phyloP scores from a whole-genome alignment of 2,329 filamentous ascomycete genomes.

The Claviceps citrina region DNA sequence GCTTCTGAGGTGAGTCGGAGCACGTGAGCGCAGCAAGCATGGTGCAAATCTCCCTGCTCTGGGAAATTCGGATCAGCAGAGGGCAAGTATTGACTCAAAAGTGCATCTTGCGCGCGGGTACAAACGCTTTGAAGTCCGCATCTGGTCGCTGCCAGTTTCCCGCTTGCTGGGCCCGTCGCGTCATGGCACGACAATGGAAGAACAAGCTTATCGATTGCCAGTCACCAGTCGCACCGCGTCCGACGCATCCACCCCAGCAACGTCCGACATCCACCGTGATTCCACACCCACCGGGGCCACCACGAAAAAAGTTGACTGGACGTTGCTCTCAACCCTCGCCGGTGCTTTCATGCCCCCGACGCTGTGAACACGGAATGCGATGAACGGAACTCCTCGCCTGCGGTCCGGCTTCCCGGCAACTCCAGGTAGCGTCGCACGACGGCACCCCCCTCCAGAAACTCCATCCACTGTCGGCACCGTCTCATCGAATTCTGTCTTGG shows the following conservation, averaged over 20 bases:
- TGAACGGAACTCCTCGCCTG: conserved; percentile 71
- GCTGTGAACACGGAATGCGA: conserved; percentile 41
- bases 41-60: too few relatives aligned
- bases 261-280: too few relatives aligned
- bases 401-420: conserved; percentile 70
- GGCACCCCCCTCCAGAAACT: conserved; percentile 17
- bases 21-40: not conserved
- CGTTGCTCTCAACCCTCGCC: not conserved
- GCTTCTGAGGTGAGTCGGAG: not conserved
- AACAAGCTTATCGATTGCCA: not conserved
- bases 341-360: conserved; percentile 4
- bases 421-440: conserved; percentile 36
- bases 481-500: conserved; percentile 16
- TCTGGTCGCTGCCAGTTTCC: too few relatives aligned
- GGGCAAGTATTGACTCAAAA: too few relatives aligned
- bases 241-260: not conserved
- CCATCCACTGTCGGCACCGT: conserved; percentile 17
- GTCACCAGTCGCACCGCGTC: not conserved
- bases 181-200: too few relatives aligned
- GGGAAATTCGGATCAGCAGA: too few relatives aligned
- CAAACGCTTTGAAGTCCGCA: too few relatives aligned
- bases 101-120: too few relatives aligned
- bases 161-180: too few relatives aligned
- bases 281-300: too few relatives aligned
- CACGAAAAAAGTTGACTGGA: too few relatives aligned